Conservation (phyloP, 2,329 filamentous ascomycete genomes). For the Penicillium aurantiogriseum region DNA sequence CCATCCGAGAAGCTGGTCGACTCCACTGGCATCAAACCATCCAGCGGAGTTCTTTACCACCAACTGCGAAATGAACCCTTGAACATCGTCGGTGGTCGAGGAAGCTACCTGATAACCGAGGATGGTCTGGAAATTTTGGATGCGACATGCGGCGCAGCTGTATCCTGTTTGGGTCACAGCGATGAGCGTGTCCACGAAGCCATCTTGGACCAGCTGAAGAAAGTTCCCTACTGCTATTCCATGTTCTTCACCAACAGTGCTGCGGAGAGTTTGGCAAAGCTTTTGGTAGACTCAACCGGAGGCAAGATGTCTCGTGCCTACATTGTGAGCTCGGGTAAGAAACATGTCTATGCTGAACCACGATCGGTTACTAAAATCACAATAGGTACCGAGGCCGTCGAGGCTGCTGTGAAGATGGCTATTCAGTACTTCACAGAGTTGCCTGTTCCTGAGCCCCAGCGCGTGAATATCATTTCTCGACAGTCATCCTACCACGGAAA, state of each 20-base stretch:
- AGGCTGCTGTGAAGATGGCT: slow-evolving; percentile 64
- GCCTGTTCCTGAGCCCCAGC: slow-evolving; percentile 48
- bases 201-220: slow-evolving; percentile 56
- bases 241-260: slow-evolving; percentile 55
- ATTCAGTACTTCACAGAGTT: slow-evolving; percentile 63
- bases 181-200: slow-evolving; percentile 60
- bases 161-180: slow-evolving; percentile 68
- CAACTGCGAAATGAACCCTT: slow-evolving; percentile 45
- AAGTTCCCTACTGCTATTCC: slow-evolving; percentile 57
- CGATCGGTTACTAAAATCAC: slow-evolving; percentile 2
- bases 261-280: slow-evolving; percentile 51
- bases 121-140: slow-evolving; percentile 63
- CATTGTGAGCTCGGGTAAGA: slow-evolving; percentile 55
- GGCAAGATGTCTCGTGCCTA: slow-evolving; percentile 55
- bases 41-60: slow-evolving; percentile 49
- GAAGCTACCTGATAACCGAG: slow-evolving; percentile 48
- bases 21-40: neutral
- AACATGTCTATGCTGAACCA: no score
- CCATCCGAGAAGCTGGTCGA: neutral
- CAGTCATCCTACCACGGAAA: slow-evolving; percentile 67
- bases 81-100: slow-evolving; percentile 46
- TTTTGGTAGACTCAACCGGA: slow-evolving; percentile 50
- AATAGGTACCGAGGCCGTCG: slow-evolving; percentile 63
- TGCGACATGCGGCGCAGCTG: slow-evolving; percentile 68
- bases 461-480: slow-evolving; percentile 62